Evolutionary conservation across 78 protist genomes (phyloP), one percentile per base, ranked within the genome.

Genomic region (Dictyostelium intermedium): DNA sequence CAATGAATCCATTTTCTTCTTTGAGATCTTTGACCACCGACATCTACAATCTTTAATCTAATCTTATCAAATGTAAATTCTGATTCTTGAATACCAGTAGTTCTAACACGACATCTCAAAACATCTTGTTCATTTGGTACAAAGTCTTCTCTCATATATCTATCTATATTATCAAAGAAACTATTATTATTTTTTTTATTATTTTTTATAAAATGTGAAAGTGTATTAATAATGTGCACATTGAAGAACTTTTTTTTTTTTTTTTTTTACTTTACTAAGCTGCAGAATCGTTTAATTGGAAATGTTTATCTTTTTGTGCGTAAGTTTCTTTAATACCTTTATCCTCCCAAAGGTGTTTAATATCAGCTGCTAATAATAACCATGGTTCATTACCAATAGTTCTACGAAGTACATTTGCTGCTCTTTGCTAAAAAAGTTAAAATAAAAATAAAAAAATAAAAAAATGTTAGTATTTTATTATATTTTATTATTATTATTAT

Each of bases 21-120:
- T 94, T 98, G 98, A 74, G 86, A 91, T 34, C 98, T 80, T 95
- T 98, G 98, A 34, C 98, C 98, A 70, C 98, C 98, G n/a, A 98
- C 97, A 82, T 98, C 98, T 32, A 91, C 91, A 95, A 98, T 95
- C 85, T 77, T 53, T 79, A 95, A 95, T 53, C 85, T 35, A 74
- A 41, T 60, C 70, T 77, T 91, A 32, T 78, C 82, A 80, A 95
- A 79, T 8, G 39, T 63, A 74, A 97, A 97, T 47, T 84, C 86
- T 27, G 86, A 77, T 73, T 93, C 97, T 56, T 86, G 96, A 45
- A 97, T 93, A 74, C 98, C 98, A 16, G 96, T 86, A 7, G 98
- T 96, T 53, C 97, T 87, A 18, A 96, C 97, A 45, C 98, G 96
- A 34, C 95, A 72, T 85, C 97, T 89, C 0, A 97, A 87, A 13